phyloP scores from a whole-genome alignment of 2,329 filamentous ascomycete species.

The Pseudopyrenochaeta lycopersici region DNA sequence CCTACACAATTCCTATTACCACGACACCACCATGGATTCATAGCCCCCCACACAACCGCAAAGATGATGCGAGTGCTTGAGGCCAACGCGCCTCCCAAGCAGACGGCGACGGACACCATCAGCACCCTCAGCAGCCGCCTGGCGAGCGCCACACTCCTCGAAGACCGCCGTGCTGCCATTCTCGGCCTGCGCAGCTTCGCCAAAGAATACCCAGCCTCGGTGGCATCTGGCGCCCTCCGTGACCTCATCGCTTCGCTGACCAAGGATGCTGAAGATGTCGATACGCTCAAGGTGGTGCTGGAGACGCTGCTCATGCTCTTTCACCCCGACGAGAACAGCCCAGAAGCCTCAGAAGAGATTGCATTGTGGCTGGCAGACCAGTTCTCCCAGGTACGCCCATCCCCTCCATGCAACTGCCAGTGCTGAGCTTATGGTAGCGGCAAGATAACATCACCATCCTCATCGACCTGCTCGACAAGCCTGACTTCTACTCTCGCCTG shows the following conservation, averaged over 20 bases:
- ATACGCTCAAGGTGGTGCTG: slow-evolving; percentile 93
- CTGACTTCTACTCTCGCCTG: slow-evolving; percentile 88
- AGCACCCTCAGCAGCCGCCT: slow-evolving; percentile 87
- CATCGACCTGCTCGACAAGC: slow-evolving; percentile 85
- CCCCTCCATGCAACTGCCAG: slow-evolving; percentile 23
- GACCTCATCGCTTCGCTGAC: slow-evolving; percentile 85
- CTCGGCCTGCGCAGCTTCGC: slow-evolving; percentile 93
- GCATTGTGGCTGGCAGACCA: slow-evolving; percentile 96
- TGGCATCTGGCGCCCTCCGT: slow-evolving; percentile 90
- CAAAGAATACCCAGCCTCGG: slow-evolving; percentile 94
- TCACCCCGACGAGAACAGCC: slow-evolving; percentile 69
- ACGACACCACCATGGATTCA: slow-evolving; percentile 22
- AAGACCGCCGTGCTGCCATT: slow-evolving; percentile 93
- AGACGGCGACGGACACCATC: slow-evolving; percentile 95
- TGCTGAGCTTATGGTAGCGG: slow-evolving; percentile 69
- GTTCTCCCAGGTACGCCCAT: slow-evolving; percentile 79
- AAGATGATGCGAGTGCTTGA: slow-evolving; percentile 66
- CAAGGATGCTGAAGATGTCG: slow-evolving; percentile 92
- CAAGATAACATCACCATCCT: slow-evolving; percentile 96
- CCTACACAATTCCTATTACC: neutral
- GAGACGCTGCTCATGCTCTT: slow-evolving; percentile 97
- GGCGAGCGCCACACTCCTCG: slow-evolving; percentile 86
- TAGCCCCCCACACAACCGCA: slow-evolving; percentile 18
- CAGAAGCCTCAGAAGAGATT: slow-evolving; percentile 96
- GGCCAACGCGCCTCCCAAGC: slow-evolving; percentile 85